A percentile compares a stretch with the other conserved stretches of the same genome.
phyloP scores from a whole-genome alignment of 1,284 basidiomycete species.

The Fomitopsis schrenkii region DNA sequence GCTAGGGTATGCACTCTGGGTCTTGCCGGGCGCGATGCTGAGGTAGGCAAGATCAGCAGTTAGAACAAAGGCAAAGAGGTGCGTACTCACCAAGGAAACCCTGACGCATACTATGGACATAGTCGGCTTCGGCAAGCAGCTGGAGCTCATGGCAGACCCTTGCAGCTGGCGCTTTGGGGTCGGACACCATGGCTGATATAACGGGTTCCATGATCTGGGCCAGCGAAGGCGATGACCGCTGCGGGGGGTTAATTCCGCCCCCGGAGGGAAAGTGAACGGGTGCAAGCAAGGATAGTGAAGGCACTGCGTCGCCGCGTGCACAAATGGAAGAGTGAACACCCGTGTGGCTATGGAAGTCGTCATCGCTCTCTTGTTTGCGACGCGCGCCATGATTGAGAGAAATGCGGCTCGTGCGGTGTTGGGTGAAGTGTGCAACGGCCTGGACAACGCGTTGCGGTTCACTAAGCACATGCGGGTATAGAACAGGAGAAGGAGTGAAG shows the following conservation, averaged over 20 bases:
- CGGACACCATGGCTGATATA: conserved; percentile 15
- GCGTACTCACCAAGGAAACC: background rate
- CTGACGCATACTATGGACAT: background rate
- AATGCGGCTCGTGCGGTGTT: background rate
- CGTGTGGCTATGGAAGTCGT: conserved; percentile 17
- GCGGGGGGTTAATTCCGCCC: background rate
- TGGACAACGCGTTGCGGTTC: conserved; percentile 9
- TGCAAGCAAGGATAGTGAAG: conserved; percentile 3
- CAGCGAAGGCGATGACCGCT: conserved; percentile 14
- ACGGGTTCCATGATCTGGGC: conserved; percentile 25
- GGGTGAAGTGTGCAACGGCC: background rate
- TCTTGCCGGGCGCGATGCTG: no score
- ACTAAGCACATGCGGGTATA: conserved; percentile 1
- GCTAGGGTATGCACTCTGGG: no score
- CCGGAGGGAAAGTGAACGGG: conserved; percentile 1
- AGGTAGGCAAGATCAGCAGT: no score
- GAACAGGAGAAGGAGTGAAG: conserved; percentile 3
- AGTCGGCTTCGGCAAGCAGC: background rate
- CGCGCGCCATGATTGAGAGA: background rate
- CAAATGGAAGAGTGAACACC: conserved; percentile 19
- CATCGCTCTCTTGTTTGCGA: background rate
- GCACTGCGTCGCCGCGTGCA: conserved; percentile 7
- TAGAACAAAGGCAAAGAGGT: background rate
- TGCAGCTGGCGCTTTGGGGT: no score
- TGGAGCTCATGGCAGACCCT: no score